Base-by-base conservation (phyloP, 768 basidiomycete species). In the Boletellus sp. region DNA sequence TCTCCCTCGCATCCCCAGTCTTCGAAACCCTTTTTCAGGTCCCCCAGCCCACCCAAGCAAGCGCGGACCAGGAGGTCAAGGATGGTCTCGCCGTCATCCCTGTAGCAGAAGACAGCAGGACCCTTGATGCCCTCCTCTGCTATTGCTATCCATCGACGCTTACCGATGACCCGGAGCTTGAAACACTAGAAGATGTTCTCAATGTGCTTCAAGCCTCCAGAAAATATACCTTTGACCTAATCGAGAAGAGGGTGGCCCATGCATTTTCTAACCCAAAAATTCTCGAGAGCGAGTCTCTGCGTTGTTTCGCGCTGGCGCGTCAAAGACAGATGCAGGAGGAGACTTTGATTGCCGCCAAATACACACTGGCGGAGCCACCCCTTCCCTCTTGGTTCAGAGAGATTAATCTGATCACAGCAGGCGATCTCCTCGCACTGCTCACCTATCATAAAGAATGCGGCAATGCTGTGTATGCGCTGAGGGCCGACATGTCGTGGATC, bases 21-120 rank as follows among this genome's bases (percentile, higher is more conserved):
- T 75, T 72, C 50, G 54, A 62, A 26, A 50, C 56, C 19, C 59
- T 74, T 46, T 67, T 72, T 41, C 34, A 50, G n/a, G 45, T 67
- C 8, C 64, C 66, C 3, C 64, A 71, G 34, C 56, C 66, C 1
- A 16, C 33, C 2, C 20, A 54, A 37, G 53, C 9, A 6, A 40
- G 8, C 4, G 33, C 37, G 3, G 55, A 56, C 10, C 57, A 53
- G 41, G 53, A 53, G 12, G 42, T 19, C 38, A 55, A 38, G 41
- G 54, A 61, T 31, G 50, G 57, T 12, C 50, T 63, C 7, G 37
- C 28, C 10, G 66, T 67, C 32, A 24, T 67, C 19, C 42, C 53
- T 0, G 22, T 66, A 13, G 28, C 50, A 0, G 60, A 64, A 46
- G 60, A 51, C 41, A 55, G 57, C 39, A 60, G 49, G 20, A 59